phyloP scores from a whole-genome alignment of 345 rosid genomes.

The Hypericum perforatum region DNA sequence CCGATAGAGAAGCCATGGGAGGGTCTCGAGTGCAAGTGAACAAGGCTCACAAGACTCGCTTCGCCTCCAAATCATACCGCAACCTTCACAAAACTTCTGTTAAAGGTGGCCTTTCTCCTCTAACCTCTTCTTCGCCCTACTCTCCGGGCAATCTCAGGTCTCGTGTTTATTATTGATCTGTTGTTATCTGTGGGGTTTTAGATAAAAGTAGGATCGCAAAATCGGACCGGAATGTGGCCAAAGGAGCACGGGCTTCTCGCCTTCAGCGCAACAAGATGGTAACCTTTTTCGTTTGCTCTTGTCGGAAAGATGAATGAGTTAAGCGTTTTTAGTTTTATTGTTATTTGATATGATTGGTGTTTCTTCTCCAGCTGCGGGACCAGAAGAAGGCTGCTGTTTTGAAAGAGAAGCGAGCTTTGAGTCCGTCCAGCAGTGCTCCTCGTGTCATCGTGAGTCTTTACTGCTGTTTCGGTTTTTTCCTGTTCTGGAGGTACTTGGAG shows the following conservation, averaged over 20 bases:
- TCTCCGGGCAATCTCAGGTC: not conserved
- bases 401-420: slow-evolving; percentile 66
- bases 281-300: slow-evolving; percentile 3
- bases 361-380: slow-evolving; percentile 49
- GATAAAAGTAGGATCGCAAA: slow-evolving; percentile 56
- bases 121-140: not conserved
- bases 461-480: not conserved
- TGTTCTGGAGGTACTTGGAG: not conserved
- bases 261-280: slow-evolving; percentile 81
- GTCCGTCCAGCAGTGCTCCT: slow-evolving; percentile 51
- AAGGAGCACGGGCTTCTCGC: slow-evolving; percentile 65
- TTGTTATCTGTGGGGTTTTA: slow-evolving; percentile 16
- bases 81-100: slow-evolving; percentile 58
- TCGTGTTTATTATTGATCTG: not conserved
- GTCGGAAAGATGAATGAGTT: no score
- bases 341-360: not conserved
- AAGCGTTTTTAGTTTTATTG: not conserved
- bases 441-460: slow-evolving; percentile 59
- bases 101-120: slow-evolving; percentile 32
- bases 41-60: slow-evolving; percentile 77
- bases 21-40: slow-evolving; percentile 71
- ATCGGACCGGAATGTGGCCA: slow-evolving; percentile 43
- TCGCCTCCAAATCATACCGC: slow-evolving; percentile 68
- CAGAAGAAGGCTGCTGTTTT: slow-evolving; percentile 70
- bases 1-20: slow-evolving; percentile 46